These are phyloP conservation scores for Arthrobotrys megalospora DNA, from an alignment of 2,329 filamentous ascomycete species.

Conservation along the genomic window DNA sequence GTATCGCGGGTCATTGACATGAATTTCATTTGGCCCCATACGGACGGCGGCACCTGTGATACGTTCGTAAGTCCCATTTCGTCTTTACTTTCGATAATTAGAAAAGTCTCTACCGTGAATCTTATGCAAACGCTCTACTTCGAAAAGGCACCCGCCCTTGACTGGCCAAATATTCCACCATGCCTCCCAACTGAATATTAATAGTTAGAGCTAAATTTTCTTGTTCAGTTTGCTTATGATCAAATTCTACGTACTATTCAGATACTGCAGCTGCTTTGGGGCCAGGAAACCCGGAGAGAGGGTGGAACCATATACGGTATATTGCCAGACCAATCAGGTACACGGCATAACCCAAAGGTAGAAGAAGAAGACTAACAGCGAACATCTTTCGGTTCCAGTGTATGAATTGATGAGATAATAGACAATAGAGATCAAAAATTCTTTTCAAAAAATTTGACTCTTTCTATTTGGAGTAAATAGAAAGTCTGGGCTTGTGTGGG, in stretches of 20 bases:
- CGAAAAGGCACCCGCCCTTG: conserved; percentile 32
- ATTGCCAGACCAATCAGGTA: conserved; percentile 25
- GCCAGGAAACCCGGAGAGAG: conserved; percentile 28
- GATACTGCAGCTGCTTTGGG: conserved; percentile 34
- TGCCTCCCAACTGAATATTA: conserved; percentile 20
- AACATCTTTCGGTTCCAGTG: background rate
- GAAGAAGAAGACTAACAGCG: conserved; percentile 21
- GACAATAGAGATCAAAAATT: conserved; percentile 2
- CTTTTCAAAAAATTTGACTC: background rate
- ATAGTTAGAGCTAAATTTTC: background rate
- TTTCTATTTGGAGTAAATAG: background rate
- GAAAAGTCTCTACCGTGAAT: conserved; percentile 11
- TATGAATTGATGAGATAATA: background rate
- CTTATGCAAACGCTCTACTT: conserved; percentile 33
- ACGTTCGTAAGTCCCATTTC: background rate
- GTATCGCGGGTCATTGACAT: conserved; percentile 37
- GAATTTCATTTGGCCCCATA: conserved; percentile 39
- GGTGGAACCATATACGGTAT: conserved; percentile 44
- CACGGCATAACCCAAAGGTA: conserved; percentile 1
- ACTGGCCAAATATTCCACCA: conserved; percentile 44
- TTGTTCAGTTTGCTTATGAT: background rate
- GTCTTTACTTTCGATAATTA: background rate
- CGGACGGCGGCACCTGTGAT: conserved; percentile 19
- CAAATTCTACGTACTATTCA: conserved; percentile 28
- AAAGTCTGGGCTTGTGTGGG: background rate